Conservation (phyloP, 768 basidiomycete species). For the Lactarius indigo region DNA sequence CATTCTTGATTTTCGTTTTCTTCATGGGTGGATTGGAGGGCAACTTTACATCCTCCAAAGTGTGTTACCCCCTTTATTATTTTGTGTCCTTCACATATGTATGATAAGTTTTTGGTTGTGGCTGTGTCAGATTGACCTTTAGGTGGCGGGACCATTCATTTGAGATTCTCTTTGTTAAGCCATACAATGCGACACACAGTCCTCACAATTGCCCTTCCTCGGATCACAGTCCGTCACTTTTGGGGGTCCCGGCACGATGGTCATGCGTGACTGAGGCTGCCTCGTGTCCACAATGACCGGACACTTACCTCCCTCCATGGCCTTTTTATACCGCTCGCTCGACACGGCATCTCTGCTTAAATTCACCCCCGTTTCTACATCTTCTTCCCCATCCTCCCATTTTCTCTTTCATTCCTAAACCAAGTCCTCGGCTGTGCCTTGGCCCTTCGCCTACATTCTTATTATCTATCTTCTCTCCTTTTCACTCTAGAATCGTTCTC, state of each 20-base stretch:
- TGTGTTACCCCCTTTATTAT: slow-evolving; percentile 14
- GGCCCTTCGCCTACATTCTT: slow-evolving; percentile 18
- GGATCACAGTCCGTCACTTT: neutral
- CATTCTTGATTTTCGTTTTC: neutral
- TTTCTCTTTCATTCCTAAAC: slow-evolving; percentile 4
- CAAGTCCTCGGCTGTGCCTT: slow-evolving; percentile 25
- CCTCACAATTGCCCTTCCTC: neutral
- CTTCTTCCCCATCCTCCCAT: neutral
- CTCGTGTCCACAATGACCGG: slow-evolving; percentile 11
- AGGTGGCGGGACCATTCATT: neutral
- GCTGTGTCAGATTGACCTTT: neutral
- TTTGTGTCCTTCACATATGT: slow-evolving; percentile 16
- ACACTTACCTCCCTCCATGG: slow-evolving; percentile 2
- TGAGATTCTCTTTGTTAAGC: neutral
- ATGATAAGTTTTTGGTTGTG: slow-evolving; percentile 3
- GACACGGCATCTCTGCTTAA: neutral
- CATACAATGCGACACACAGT: neutral
- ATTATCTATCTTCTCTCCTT: slow-evolving; percentile 4
- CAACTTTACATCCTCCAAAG: neutral
- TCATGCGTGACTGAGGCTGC: slow-evolving; percentile 3
- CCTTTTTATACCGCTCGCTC: slow-evolving; percentile 9
- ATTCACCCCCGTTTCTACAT: slow-evolving; percentile 6
- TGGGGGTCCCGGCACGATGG: neutral
- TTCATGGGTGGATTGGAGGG: neutral
- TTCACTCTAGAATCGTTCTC: neutral